phyloP scores from a whole-genome alignment of 106 monocot genomes.

The Posidonia australis region DNA sequence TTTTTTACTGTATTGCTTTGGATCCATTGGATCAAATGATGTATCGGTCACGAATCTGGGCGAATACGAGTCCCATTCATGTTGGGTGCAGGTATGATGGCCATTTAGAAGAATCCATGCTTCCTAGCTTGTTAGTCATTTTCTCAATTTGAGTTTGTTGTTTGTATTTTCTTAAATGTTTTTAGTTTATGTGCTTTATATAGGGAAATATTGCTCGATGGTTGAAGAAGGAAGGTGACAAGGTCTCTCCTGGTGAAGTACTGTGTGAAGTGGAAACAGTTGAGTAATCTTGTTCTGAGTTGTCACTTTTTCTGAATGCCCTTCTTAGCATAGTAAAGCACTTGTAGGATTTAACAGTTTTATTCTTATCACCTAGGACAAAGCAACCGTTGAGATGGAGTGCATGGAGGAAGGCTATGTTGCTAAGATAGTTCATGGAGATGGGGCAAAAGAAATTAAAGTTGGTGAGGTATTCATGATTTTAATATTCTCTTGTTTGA shows the following conservation, averaged over 20 bases:
- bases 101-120: too few relatives aligned
- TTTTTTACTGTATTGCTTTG: too few relatives aligned
- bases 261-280: constrained; percentile 99
- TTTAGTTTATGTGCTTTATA: constrained; percentile 5
- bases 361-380: constrained; percentile 49
- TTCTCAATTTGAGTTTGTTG: not conserved
- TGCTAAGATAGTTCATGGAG: constrained; percentile 85
- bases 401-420: constrained; percentile 99
- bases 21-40: too few relatives aligned
- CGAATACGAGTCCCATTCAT: too few relatives aligned
- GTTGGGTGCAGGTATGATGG: too few relatives aligned
- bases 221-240: constrained; percentile 99
- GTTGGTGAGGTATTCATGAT: constrained; percentile 73
- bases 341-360: not conserved
- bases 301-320: not conserved
- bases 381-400: constrained; percentile 98
- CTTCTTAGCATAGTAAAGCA: not conserved
- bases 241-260: constrained; percentile 93
- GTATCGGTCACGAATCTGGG: too few relatives aligned
- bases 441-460: constrained; percentile 87
- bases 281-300: too few relatives aligned
- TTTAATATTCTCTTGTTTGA: not conserved
- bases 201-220: constrained; percentile 95
- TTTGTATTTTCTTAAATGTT: not conserved
- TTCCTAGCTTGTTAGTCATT: too few relatives aligned